A percentile compares a stretch with the other conserved stretches of the same genome.
Evolutionary conservation across 2,329 filamentous ascomycete genomes (phyloP).

Genomic region (Beauveria brongniartii): DNA sequence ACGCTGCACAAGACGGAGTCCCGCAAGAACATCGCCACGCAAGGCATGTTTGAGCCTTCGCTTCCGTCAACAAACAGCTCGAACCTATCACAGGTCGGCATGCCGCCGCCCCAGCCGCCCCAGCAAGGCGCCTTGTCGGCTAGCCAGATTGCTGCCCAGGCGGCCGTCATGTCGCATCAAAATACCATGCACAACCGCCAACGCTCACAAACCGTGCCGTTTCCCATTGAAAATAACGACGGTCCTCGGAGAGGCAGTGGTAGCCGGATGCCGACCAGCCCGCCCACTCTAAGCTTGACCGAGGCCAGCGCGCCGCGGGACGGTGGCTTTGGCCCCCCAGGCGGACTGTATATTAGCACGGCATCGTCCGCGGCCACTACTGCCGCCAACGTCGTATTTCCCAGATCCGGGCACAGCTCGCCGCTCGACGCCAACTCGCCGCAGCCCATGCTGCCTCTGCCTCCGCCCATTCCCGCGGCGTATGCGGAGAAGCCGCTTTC

Average conservation of each 20-base stretch:
- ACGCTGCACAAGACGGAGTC: slow-evolving; percentile 37
- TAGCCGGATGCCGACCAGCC: slow-evolving; percentile 46
- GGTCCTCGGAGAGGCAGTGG: slow-evolving; percentile 35
- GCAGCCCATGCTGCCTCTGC: slow-evolving; percentile 31
- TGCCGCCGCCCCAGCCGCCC: slow-evolving; percentile 36
- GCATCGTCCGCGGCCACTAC: slow-evolving; percentile 59
- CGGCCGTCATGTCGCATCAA: slow-evolving; percentile 62
- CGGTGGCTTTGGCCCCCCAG: slow-evolving; percentile 40
- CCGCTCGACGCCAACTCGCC: slow-evolving; percentile 32
- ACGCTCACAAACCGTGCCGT: slow-evolving; percentile 66
- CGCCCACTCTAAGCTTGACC: slow-evolving; percentile 55
- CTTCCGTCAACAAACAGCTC: slow-evolving; percentile 55
- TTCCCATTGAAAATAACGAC: slow-evolving; percentile 40
- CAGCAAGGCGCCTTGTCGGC: slow-evolving; percentile 37
- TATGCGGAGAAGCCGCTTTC: slow-evolving; percentile 46
- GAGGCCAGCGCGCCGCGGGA: slow-evolving; percentile 57
- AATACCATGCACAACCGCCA: slow-evolving; percentile 48
- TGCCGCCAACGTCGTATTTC: slow-evolving; percentile 62
- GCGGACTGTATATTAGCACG: slow-evolving; percentile 51
- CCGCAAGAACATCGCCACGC: slow-evolving; percentile 62
- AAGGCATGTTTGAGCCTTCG: slow-evolving; percentile 69
- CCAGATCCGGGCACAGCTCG: slow-evolving; percentile 50
- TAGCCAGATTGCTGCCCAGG: slow-evolving; percentile 75
- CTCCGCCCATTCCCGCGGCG: slow-evolving; percentile 19
- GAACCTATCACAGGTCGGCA: slow-evolving; percentile 43